Conservation (phyloP, 768 basidiomycete genomes). For the Terana coerulea region DNA sequence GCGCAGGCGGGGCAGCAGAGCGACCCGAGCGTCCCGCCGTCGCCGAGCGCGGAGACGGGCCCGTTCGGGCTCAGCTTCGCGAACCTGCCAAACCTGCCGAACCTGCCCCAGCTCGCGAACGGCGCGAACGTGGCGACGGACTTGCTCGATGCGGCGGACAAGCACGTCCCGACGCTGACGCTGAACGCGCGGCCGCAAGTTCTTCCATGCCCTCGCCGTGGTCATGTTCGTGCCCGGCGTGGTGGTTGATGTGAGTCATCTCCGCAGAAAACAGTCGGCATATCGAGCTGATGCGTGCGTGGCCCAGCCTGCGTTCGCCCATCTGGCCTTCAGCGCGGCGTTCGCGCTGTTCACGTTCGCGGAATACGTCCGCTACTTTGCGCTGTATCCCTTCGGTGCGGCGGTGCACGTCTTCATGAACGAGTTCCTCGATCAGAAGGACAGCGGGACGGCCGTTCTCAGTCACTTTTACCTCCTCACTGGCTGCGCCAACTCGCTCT, state of each 20-base stretch:
- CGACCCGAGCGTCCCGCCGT: conserved; percentile 25
- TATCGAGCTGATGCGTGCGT: too few relatives aligned
- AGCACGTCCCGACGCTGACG: conserved; percentile 83
- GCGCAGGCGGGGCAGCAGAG: conserved; percentile 18
- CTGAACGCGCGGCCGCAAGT: conserved; percentile 93
- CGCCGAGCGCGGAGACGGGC: conserved; percentile 19
- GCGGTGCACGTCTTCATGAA: conserved; percentile 93
- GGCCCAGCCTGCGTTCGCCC: conserved; percentile 91
- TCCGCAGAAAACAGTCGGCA: too few relatives aligned
- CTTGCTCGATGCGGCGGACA: conserved; percentile 81
- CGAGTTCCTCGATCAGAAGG: conserved; percentile 95
- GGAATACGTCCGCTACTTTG: conserved; percentile 98
- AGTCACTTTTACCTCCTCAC: conserved; percentile 97
- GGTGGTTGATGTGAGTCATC: conserved; percentile 68
- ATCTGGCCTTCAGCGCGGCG: conserved; percentile 90
- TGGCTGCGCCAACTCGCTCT: conserved; percentile 90
- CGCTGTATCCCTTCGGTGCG: conserved; percentile 94
- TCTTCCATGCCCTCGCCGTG: conserved; percentile 94
- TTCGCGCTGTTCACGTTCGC: conserved; percentile 95
- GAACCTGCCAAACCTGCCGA: conserved; percentile 19
- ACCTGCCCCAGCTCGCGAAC: conserved; percentile 38
- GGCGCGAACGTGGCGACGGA: conserved; percentile 59
- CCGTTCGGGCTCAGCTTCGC: conserved; percentile 29
- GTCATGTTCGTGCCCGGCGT: conserved; percentile 97
- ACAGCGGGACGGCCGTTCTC: conserved; percentile 92